Conservation (phyloP, 257 asterid genomes). For the Mitragyna speciosa region DNA sequence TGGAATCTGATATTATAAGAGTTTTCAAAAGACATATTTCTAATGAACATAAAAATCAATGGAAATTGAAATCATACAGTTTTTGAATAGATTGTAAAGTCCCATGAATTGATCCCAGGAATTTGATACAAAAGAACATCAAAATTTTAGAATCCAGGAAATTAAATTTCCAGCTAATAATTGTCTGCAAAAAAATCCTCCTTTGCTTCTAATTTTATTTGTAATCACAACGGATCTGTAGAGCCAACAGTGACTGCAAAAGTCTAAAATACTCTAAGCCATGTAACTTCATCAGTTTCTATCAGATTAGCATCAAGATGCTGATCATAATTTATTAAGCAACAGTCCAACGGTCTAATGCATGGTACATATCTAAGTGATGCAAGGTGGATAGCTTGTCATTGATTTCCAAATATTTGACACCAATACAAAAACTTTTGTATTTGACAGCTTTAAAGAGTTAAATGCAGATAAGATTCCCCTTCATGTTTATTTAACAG, state of each 20-base stretch:
- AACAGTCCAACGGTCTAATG: not conserved
- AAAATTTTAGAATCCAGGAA: no score
- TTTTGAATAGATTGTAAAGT: no score
- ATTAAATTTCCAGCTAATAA: no score
- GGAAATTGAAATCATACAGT: no score
- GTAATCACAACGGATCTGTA: not conserved
- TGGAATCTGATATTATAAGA: no score
- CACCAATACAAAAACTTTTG: not conserved
- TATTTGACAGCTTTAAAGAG: not conserved
- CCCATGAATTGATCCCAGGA: no score
- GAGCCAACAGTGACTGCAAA: not conserved
- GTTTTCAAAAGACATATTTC: no score
- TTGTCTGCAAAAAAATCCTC: not conserved
- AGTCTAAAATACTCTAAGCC: not conserved
- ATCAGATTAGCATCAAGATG: not conserved
- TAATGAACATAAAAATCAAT: no score
- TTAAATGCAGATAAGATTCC: not conserved
- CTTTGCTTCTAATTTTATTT: not conserved
- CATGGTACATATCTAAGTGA: not conserved
- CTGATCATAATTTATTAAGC: not conserved
- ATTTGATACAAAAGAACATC: no score
- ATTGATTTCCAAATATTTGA: not conserved
- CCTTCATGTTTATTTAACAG: not conserved
- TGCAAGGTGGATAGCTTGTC: not conserved
- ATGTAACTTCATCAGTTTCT: not conserved